A percentile compares a stretch with the other conserved stretches of the same genome.
phyloP scores from a whole-genome alignment of 23 red algal species.

The Gracilariopsis chorda region DNA sequence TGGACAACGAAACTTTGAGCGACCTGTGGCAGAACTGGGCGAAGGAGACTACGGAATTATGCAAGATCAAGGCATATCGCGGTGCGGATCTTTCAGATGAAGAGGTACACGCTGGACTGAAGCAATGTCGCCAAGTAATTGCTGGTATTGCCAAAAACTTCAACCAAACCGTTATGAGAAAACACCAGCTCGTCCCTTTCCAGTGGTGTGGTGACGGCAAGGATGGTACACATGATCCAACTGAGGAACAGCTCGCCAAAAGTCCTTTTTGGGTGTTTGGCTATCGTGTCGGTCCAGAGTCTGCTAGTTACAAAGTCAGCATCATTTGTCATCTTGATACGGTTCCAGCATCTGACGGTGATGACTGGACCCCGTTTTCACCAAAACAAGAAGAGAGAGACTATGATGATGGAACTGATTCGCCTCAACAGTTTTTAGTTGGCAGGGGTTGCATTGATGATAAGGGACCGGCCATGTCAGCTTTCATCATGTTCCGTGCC shows the following conservation, averaged over 20 bases:
- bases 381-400: background rate
- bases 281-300: constrained; percentile 23
- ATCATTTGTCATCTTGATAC: constrained; percentile 55
- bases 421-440: constrained; percentile 24
- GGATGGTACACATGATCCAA: background rate
- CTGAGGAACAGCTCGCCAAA: background rate
- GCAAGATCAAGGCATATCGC: background rate
- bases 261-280: constrained; percentile 32
- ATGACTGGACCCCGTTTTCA: constrained; percentile 13
- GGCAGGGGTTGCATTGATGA: constrained; percentile 41
- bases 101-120: background rate
- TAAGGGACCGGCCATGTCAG: constrained; percentile 36
- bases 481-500: constrained; percentile 27
- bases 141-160: background rate
- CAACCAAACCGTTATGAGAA: background rate
- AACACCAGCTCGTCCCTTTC: background rate
- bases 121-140: background rate
- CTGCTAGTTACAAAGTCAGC: background rate
- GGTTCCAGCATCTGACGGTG: constrained; percentile 13
- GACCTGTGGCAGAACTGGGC: constrained; percentile 11
- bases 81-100: constrained; percentile 5
- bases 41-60: constrained; percentile 23
- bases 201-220: constrained; percentile 7
- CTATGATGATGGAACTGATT: background rate
- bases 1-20: background rate